Evolutionary conservation across 2,329 filamentous ascomycete species (phyloP).

Genomic region (Fulvia fulva): DNA sequence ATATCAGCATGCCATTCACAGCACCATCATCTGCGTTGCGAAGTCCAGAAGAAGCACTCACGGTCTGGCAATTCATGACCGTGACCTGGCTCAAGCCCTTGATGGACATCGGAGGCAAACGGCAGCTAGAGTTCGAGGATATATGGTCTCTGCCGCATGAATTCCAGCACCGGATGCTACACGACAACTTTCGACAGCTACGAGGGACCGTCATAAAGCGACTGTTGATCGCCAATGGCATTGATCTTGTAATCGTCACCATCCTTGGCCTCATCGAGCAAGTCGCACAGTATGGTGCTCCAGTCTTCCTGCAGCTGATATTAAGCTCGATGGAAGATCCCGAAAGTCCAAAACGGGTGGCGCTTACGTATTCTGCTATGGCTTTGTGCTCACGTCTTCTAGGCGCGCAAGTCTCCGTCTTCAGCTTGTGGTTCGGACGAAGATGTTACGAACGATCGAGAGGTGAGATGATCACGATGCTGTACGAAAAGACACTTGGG

Average conservation of each 20-base stretch:
- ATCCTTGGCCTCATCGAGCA: slow-evolving; percentile 62
- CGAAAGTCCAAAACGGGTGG: slow-evolving; percentile 49
- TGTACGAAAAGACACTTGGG: slow-evolving; percentile 72
- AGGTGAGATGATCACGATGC: slow-evolving; percentile 81
- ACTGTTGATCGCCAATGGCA: slow-evolving; percentile 69
- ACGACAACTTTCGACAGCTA: slow-evolving; percentile 69
- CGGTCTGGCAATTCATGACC: slow-evolving; percentile 77
- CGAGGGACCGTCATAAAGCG: slow-evolving; percentile 67
- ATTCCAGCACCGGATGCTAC: slow-evolving; percentile 74
- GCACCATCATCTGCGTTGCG: slow-evolving; percentile 59
- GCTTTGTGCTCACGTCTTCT: slow-evolving; percentile 59
- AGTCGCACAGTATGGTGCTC: slow-evolving; percentile 51
- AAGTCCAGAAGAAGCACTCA: slow-evolving; percentile 74
- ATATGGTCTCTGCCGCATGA: slow-evolving; percentile 77
- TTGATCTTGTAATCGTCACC: slow-evolving; percentile 70
- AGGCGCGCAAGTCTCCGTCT: slow-evolving; percentile 61
- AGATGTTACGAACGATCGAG: slow-evolving; percentile 78
- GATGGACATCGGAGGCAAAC: slow-evolving; percentile 59
- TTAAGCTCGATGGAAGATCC: slow-evolving; percentile 62
- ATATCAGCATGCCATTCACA: slow-evolving; percentile 58
- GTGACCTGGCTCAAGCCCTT: slow-evolving; percentile 79
- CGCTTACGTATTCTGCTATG: slow-evolving; percentile 62
- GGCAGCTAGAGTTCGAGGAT: slow-evolving; percentile 71
- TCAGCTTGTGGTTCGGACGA: slow-evolving; percentile 76
- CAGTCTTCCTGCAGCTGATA: slow-evolving; percentile 68